Evolutionary conservation across 495 filamentous ascomycete species (phyloP), one percentile per base, ranked within the genome.

Genomic region (Cudoniella acicularis): DNA sequence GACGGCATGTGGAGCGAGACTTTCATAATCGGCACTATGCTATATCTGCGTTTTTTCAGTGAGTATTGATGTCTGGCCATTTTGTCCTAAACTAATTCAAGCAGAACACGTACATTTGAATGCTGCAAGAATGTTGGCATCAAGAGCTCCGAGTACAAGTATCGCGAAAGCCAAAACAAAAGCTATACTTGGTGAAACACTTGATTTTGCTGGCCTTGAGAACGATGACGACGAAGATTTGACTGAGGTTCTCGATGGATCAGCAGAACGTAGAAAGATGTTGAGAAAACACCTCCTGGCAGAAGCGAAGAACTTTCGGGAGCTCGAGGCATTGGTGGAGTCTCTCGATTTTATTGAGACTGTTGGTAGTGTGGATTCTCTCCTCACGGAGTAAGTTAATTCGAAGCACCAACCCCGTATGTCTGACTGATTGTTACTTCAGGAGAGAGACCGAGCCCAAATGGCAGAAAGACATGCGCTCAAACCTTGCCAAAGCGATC

Each of bases 31-130:
- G 85, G 88, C 36, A 77, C 80, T 26, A 72, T 82, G 63, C 77
- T 92, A 30, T 91, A 96, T 72, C 87, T 87, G 67, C 79, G 79
- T 50, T 84, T 91, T 49, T 73, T 91, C 42, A 80, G 89, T 92
- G 78, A 76, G 86, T 75, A 30, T 17, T 23, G 8, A 20, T 23
- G 23, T 10, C 25, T 16, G 27, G 45, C 49, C 47, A 26, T 45
- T 8, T 2, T 49, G 51, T 20, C 10, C 4, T 22, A 27, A 1
- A 21, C 56, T 65, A 56, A 59, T 56, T 13, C 13, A 27, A 49
- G 20, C 36, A 83, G 80, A 77, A 63, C 69, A 72, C 56, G 68
- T 74, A 50, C 81, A 82, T 49, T 73, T 92, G 48, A 74, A 82
- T 17, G 89, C 89, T 4, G 90, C 88, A 56, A 78, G 83, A 30